These are phyloP conservation scores for Pelagophyceae sp. DNA, from an alignment of 352 stramenopile genomes.

Conservation along the genomic window DNA sequence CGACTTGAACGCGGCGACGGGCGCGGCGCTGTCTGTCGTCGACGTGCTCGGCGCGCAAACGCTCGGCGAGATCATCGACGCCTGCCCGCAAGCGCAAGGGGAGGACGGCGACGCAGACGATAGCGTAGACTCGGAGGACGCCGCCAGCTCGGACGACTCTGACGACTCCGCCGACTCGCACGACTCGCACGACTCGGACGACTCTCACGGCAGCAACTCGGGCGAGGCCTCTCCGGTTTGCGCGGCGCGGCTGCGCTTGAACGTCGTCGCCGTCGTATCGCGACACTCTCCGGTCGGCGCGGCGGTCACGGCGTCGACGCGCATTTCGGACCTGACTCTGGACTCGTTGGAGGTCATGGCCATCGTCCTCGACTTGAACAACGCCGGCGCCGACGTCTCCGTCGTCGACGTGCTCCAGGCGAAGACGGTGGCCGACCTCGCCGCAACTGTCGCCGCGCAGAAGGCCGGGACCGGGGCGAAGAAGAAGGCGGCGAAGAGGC, in stretches of 20 bases:
- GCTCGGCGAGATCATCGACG: not conserved
- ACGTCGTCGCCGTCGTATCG: not conserved
- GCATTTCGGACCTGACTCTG: not conserved
- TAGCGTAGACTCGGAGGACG: not conserved
- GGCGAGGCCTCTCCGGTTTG: not conserved
- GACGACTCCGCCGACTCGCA: not conserved
- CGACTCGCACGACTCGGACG: not conserved
- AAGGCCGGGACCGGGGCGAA: not conserved
- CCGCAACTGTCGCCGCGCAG: not conserved
- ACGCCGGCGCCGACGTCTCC: not conserved
- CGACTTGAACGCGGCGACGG: constrained; percentile 6
- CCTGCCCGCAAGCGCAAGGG: not conserved
- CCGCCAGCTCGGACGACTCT: not conserved
- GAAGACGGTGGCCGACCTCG: not conserved
- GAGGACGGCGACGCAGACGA: not conserved
- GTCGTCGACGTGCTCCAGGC: constrained; percentile 6
- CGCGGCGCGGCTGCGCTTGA: not conserved
- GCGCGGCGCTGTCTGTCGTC: not conserved
- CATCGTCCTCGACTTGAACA: constrained; percentile 11
- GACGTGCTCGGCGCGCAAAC: not conserved
- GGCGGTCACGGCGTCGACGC: not conserved
- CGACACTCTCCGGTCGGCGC: not conserved
- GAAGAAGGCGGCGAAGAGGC: not conserved
- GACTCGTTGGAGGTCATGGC: constrained; percentile 18
- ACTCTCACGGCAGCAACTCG: not conserved